Conservation (phyloP, 345 rosid genomes). For the Salix brachista region DNA sequence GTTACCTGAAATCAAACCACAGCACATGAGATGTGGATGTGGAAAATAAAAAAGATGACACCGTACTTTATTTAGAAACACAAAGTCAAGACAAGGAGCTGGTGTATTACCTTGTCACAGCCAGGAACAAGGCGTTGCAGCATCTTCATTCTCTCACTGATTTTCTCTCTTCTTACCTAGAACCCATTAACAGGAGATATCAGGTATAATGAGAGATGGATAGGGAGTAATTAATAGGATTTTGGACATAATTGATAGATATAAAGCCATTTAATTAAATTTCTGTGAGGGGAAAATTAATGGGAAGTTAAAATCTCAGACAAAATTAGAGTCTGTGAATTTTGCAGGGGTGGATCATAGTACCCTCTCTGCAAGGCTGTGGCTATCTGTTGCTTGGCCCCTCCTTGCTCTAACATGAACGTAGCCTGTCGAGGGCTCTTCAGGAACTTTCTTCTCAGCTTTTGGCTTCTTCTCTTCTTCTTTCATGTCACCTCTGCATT, state of each 20-base stretch:
- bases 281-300: background rate
- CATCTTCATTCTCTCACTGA: slow-evolving; percentile 65
- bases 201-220: background rate
- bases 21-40: slow-evolving; percentile 36
- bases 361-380: slow-evolving; percentile 83
- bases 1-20: slow-evolving; percentile 45
- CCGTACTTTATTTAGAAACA: background rate
- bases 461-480: slow-evolving; percentile 24
- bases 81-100: slow-evolving; percentile 8
- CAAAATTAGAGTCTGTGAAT: background rate
- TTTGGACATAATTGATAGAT: background rate
- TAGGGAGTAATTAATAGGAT: too few species aligned
- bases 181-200: slow-evolving; percentile 6
- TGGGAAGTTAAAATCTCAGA: background rate
- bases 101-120: slow-evolving; percentile 56
- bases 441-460: slow-evolving; percentile 25
- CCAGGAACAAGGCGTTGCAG: slow-evolving; percentile 73
- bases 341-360: background rate
- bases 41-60: background rate
- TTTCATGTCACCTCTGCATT: slow-evolving; percentile 21
- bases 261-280: background rate
- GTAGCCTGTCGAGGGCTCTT: slow-evolving; percentile 54
- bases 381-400: slow-evolving; percentile 80
- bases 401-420: slow-evolving; percentile 84
- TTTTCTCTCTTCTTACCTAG: slow-evolving; percentile 73